These are phyloP conservation scores for Phanerochaete carnosa DNA, from an alignment of 768 basidiomycete species.

Conservation along the genomic window DNA sequence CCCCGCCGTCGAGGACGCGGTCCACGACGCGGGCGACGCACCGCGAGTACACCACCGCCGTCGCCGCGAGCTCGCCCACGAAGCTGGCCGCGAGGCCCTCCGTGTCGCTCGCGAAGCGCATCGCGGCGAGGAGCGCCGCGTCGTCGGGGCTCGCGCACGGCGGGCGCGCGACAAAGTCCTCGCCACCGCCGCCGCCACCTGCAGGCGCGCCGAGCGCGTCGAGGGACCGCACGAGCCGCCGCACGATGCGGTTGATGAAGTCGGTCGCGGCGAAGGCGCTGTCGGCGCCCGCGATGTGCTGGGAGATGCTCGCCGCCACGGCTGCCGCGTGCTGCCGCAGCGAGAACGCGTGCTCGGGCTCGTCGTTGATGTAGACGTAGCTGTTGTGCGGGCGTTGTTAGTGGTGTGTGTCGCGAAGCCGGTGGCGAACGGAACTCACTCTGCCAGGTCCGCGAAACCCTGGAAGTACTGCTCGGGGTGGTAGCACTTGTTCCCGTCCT, in stretches of 20 bases:
- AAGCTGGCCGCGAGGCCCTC: slow-evolving; percentile 18
- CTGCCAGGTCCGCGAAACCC: slow-evolving; percentile 18
- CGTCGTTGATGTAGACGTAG: slow-evolving; percentile 26
- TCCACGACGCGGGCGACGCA: slow-evolving; percentile 21
- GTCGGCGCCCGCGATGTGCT: not conserved
- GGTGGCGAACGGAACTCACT: slow-evolving; percentile 20
- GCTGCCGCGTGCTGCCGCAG: slow-evolving; percentile 9
- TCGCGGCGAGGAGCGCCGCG: not conserved
- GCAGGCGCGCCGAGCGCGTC: not conserved
- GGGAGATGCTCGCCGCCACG: not conserved
- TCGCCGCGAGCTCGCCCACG: slow-evolving; percentile 17
- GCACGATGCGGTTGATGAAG: not conserved
- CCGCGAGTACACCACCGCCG: slow-evolving; percentile 12
- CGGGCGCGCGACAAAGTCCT: not conserved
- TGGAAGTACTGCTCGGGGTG: slow-evolving; percentile 11
- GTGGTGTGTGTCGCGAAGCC: too few species aligned
- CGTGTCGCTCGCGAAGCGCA: not conserved
- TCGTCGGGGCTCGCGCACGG: not conserved
- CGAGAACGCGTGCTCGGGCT: slow-evolving; percentile 14
- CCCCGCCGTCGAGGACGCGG: slow-evolving; percentile 9
- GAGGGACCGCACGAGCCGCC: not conserved
- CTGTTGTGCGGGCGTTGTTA: slow-evolving; percentile 9
- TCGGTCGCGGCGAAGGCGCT: not conserved
- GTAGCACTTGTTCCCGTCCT: slow-evolving; percentile 14
- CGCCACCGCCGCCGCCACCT: not conserved